Percentiles rank a stretch among this genome's conserved stretches.
Evolutionary conservation across 2,329 filamentous ascomycete genomes (phyloP).

Genomic region (Pezicula rhizophila): DNA sequence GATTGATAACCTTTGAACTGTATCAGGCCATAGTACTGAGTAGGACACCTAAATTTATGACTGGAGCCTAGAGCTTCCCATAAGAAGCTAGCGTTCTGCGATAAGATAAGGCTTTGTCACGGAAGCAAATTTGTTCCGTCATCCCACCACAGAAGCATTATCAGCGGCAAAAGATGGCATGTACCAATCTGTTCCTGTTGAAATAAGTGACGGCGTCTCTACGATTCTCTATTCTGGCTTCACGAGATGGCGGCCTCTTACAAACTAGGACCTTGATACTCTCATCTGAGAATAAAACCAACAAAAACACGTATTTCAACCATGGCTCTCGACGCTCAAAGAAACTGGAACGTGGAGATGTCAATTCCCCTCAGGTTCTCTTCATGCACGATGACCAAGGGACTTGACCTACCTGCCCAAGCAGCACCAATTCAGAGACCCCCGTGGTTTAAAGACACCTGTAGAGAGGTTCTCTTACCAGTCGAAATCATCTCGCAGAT

Average conservation of each 20-base stretch:
- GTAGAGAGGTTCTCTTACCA: slow-evolving; percentile 22
- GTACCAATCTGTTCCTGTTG: too few relatives aligned
- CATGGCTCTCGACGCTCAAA: slow-evolving; percentile 25
- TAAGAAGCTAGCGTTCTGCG: too few relatives aligned
- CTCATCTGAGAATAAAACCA: neutral
- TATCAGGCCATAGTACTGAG: too few relatives aligned
- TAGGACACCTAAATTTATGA: too few relatives aligned
- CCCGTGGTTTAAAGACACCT: slow-evolving; percentile 2
- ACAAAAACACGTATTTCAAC: neutral
- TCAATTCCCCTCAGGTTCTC: slow-evolving; percentile 3
- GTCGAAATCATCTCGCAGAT: slow-evolving; percentile 26
- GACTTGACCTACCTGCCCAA: neutral
- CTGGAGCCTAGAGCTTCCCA: too few relatives aligned
- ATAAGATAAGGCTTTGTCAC: neutral
- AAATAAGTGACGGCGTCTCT: too few relatives aligned
- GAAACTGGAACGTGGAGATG: slow-evolving; percentile 27
- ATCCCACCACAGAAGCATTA: neutral
- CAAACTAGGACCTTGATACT: neutral
- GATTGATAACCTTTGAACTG: too few relatives aligned
- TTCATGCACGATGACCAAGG: neutral
- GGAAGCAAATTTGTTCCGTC: neutral
- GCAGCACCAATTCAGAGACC: neutral
- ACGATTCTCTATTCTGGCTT: too few relatives aligned
- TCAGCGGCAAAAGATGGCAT: neutral
- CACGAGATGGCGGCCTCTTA: neutral